These are phyloP conservation scores for Aspergillus puulaauensis DNA, from an alignment of 2,329 filamentous ascomycete genomes.

Conservation along the genomic window DNA sequence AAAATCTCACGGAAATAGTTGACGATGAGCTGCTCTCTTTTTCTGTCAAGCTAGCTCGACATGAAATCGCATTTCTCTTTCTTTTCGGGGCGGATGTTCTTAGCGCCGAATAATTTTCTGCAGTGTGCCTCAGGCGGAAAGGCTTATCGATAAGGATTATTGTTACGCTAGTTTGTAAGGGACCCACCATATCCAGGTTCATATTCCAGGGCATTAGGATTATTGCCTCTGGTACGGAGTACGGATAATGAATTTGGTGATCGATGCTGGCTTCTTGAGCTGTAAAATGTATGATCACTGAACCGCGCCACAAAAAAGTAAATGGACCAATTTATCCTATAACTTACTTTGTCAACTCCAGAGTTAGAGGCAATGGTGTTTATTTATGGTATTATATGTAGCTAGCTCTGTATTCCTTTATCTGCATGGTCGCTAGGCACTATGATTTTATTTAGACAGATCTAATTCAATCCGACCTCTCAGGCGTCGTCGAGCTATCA, in stretches of 20 bases:
- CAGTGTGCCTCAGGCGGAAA: conserved; percentile 18
- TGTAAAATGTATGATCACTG: too few species aligned
- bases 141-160: neutral
- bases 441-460: neutral
- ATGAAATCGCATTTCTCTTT: conserved; percentile 10
- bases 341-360: too few species aligned
- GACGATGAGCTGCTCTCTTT: neutral
- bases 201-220: too few species aligned
- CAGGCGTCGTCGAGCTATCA: conserved; percentile 9
- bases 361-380: too few species aligned
- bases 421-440: neutral
- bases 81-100: conserved; percentile 27
- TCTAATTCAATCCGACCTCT: conserved; percentile 13
- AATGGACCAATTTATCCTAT: too few species aligned
- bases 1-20: neutral
- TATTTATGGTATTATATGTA: neutral
- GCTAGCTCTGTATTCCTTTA: neutral
- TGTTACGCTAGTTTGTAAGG: too few species aligned
- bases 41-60: conserved; percentile 1
- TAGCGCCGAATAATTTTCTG: conserved; percentile 19
- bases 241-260: too few species aligned
- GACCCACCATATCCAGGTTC: too few species aligned
- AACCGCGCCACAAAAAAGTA: too few species aligned
- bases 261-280: too few species aligned
- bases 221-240: too few species aligned